A percentile compares a stretch with the other conserved stretches of the same genome.
These are phyloP conservation scores for Aspergillus brunneoviolaceus DNA, from an alignment of 2,329 filamentous ascomycete species.

Conservation along the genomic window DNA sequence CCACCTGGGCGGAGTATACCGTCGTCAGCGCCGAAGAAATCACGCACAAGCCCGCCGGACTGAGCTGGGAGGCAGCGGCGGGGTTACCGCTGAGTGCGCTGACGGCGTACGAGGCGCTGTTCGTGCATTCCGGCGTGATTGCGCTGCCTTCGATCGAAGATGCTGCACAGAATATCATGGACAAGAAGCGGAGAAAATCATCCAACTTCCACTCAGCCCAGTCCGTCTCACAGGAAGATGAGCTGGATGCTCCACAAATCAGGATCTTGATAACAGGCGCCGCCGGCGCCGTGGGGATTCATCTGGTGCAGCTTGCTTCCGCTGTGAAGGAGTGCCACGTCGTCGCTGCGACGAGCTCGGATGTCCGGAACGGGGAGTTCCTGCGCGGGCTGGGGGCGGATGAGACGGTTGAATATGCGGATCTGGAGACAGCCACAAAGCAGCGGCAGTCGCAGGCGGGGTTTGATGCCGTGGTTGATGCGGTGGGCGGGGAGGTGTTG, in stretches of 20 bases:
- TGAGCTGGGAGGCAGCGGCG: slow-evolving; percentile 26
- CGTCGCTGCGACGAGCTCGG: slow-evolving; percentile 40
- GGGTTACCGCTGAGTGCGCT: slow-evolving; percentile 29
- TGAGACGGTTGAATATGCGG: slow-evolving; percentile 39
- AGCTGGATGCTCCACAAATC: not conserved
- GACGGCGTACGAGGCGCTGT: slow-evolving; percentile 36
- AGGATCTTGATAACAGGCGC: slow-evolving; percentile 38
- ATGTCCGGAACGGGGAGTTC: slow-evolving; percentile 34
- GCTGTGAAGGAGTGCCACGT: slow-evolving; percentile 27
- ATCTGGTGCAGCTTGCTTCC: slow-evolving; percentile 39
- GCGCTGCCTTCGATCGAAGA: not conserved
- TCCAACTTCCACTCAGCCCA: too few relatives aligned
- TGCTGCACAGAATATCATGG: not conserved
- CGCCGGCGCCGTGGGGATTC: slow-evolving; percentile 40
- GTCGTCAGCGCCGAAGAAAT: slow-evolving; percentile 24
- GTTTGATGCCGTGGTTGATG: slow-evolving; percentile 30
- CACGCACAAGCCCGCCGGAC: slow-evolving; percentile 21
- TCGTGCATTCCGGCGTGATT: slow-evolving; percentile 23
- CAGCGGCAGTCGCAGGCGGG: not conserved
- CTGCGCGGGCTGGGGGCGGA: slow-evolving; percentile 38
- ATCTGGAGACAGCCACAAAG: not conserved
- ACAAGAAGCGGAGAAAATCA: not conserved
- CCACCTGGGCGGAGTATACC: slow-evolving; percentile 31
- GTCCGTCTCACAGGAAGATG: too few relatives aligned
- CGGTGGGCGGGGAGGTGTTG: slow-evolving; percentile 26